Evolutionary conservation across 2,329 filamentous ascomycete species (phyloP), one percentile per base, ranked within the genome.

Genomic region (Rutstroemia sp.): DNA sequence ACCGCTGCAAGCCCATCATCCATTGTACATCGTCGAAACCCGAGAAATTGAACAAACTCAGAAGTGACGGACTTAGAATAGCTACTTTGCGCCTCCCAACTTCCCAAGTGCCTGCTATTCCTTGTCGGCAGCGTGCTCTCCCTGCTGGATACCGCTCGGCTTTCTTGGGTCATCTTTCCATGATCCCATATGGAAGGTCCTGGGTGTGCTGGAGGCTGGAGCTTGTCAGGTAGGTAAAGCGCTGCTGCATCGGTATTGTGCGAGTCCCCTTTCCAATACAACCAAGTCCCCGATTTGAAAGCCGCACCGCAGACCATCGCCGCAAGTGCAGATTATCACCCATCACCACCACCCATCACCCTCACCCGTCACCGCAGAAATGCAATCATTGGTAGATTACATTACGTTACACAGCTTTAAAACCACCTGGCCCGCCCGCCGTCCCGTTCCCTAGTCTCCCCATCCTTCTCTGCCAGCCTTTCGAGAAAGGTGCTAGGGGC

Each of bases 151-250:
- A 30, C 30, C 49, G 21, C 44, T 34, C 30, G 30, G 30, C 10
- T 44, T 39, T 50, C 53, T 51, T 55, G 46, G 53, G 53, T 51
- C 53, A 44, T 51, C 37, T 21, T 47, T 42, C 17, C 39, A 42
- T 42, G 6, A n/a, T 19, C 44, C 44, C 44, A 27, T 47, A 47
- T 23, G 23, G 44, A 47, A 23, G 19, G 44, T 27, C 21, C 44
- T 42, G 19, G 19, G 19, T 19, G 19, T 19, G 19, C 19, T 19
- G 16, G 3, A n/a, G n/a, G 23, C 23, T 23, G 16, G 3, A n/a
- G n/a, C 39, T 19, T n/a, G 17, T 42, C 9, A n/a, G 8, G 14
- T 17, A n/a, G 8, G 14, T 17, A 41, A 41, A 30, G 27, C 10
- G 23, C 27, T 30, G 10, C 8, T 30, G 10, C 9, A 12, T 12